These are phyloP conservation scores for Sherardia arvensis DNA, from an alignment of 257 asterid species.

Conservation along the genomic window DNA sequence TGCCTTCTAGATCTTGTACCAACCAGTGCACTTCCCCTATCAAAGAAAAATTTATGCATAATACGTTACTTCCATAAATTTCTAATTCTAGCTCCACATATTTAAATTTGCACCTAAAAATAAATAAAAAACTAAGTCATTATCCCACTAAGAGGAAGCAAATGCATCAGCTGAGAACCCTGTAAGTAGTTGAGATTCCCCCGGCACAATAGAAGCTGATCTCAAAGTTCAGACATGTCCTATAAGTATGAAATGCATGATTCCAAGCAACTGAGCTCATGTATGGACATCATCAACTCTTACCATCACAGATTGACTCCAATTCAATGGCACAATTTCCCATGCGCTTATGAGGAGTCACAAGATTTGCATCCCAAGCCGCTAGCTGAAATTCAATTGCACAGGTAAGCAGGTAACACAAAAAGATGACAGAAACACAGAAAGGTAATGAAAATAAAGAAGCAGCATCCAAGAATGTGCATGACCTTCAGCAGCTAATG, in stretches of 20 bases:
- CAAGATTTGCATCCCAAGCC: conserved; percentile 99
- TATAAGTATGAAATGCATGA: not conserved
- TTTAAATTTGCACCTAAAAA: not conserved
- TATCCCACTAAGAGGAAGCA: not conserved
- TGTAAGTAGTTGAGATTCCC: not conserved
- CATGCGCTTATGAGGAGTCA: conserved; percentile 97
- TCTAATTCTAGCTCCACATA: not conserved
- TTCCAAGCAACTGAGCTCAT: not conserved
- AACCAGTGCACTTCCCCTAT: conserved; percentile 68
- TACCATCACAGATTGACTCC: conserved; percentile 79
- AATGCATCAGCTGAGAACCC: not conserved
- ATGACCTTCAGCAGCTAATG: not conserved
- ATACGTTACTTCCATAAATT: conserved; percentile 3
- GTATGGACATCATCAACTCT: conserved; percentile 15
- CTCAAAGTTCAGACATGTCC: not conserved
- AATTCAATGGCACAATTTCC: conserved; percentile 73
- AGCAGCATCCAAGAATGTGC: not conserved
- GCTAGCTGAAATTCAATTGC: conserved; percentile 51
- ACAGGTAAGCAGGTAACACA: not conserved
- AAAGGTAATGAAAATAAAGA: conserved; percentile 2
- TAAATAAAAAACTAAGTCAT: not conserved
- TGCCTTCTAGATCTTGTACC: conserved; percentile 89
- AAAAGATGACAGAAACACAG: no score
- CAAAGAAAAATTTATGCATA: conserved; percentile 21
- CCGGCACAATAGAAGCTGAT: not conserved